Conservation (phyloP, 768 basidiomycete species). For the Lepiota brunneoincarnata region DNA sequence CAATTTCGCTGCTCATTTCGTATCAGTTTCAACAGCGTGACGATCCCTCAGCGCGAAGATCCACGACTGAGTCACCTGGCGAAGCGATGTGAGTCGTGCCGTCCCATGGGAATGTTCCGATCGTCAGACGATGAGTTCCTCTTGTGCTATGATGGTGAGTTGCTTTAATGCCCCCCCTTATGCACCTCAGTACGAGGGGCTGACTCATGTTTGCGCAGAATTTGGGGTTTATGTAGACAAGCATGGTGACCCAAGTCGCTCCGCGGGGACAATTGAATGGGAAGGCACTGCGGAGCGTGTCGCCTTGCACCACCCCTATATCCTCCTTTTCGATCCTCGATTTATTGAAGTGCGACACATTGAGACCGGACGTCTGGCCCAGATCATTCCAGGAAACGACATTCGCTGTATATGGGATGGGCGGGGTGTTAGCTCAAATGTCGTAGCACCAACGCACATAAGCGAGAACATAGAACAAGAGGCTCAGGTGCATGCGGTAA, state of each 20-base stretch:
- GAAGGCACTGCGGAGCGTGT: slow-evolving; percentile 90
- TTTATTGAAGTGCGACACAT: slow-evolving; percentile 94
- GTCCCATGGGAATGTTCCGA: slow-evolving; percentile 93
- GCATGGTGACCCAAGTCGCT: slow-evolving; percentile 84
- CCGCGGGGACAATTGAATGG: slow-evolving; percentile 84
- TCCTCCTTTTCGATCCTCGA: slow-evolving; percentile 85
- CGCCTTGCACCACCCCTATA: slow-evolving; percentile 87
- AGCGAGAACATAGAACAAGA: slow-evolving; percentile 65
- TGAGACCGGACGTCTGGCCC: slow-evolving; percentile 75
- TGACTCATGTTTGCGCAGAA: slow-evolving; percentile 41
- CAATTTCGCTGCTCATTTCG: background rate
- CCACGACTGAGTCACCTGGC: slow-evolving; percentile 65
- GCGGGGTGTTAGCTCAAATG: slow-evolving; percentile 55
- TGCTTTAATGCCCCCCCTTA: background rate
- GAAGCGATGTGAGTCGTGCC: slow-evolving; percentile 83
- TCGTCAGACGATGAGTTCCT: slow-evolving; percentile 91
- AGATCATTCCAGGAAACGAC: slow-evolving; percentile 83
- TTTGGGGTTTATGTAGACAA: slow-evolving; percentile 95
- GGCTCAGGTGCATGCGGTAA: slow-evolving; percentile 83
- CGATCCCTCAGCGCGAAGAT: slow-evolving; percentile 81
- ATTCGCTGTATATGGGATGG: slow-evolving; percentile 93
- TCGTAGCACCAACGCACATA: slow-evolving; percentile 62
- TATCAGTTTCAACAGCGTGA: slow-evolving; percentile 78
- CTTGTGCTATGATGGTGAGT: slow-evolving; percentile 86
- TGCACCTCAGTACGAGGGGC: background rate